Evolutionary conservation across 148 eudicot genomes (phyloP).

Genomic region (Fagopyrum homotropicum): DNA sequence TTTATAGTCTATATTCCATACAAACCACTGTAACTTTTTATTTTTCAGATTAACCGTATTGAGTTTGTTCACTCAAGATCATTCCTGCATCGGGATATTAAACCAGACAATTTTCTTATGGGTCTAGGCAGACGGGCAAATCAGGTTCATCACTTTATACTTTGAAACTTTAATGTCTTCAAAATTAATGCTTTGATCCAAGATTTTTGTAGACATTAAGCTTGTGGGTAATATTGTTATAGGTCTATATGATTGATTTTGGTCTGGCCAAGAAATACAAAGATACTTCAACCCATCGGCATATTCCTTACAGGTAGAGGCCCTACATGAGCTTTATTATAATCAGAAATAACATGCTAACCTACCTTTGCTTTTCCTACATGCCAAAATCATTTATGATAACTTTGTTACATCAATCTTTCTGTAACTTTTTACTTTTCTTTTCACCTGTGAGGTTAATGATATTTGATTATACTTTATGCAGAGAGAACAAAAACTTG

Average conservation of each 20-base stretch:
- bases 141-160: slow-evolving; percentile 41
- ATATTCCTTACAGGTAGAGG: slow-evolving; percentile 85
- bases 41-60: slow-evolving; percentile 68
- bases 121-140: slow-evolving; percentile 93
- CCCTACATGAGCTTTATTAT: slow-evolving; percentile 6
- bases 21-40: neutral
- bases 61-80: slow-evolving; percentile 88
- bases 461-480: slow-evolving; percentile 11
- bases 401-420: neutral
- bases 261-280: slow-evolving; percentile 94
- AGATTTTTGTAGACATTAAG: neutral
- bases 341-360: neutral
- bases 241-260: slow-evolving; percentile 89
- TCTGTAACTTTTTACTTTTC: neutral
- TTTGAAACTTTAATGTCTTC: neutral
- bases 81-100: slow-evolving; percentile 88
- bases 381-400: neutral
- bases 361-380: neutral
- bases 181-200: neutral
- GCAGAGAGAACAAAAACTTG: slow-evolving; percentile 93
- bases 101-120: slow-evolving; percentile 97
- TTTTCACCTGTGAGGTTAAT: neutral
- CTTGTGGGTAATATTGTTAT: slow-evolving; percentile 9
- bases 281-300: slow-evolving; percentile 77
- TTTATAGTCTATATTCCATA: neutral